Evolutionary conservation across 352 stramenopile species (phyloP), one percentile per base, ranked within the genome.

Genomic region (Phytopythium helicoides): DNA sequence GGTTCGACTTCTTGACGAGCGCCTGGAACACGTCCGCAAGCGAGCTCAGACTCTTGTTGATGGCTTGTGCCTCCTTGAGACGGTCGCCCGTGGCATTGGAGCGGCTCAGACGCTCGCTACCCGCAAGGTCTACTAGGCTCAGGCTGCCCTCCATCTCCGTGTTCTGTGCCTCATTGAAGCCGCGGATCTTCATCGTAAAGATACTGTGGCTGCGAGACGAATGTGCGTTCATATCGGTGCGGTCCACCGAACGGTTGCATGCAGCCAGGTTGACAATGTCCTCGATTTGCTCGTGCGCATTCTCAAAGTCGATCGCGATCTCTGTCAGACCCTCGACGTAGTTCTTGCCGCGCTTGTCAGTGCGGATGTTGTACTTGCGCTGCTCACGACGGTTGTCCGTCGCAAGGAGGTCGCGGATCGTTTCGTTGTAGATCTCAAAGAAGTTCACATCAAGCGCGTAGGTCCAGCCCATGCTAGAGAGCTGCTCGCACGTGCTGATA

Each of bases 391-490:
- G 57, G 22, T 28, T 66, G 14, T 86, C 71, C 31, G 73, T 81
- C 5, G 81, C 79, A 14, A 99, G 86, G 47, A 99, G 70, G 69
- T 99, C 97, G 26, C 94, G 92, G 31, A 99, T 94, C n/a, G 94
- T 95, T 63, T 99, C 98, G 74, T 99, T 99, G 84, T 99, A 99
- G 47, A 99, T 99, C 81, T 99, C 98, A 58, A 99, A 92, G 64
- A 99, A 99, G n/a, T 89, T 98, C 38, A 98, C 97, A 53, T 96
- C 86, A 9, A 99, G 79, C 26, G 80, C 88, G 69, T 99, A 99
- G 25, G 86, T 75, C 98, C 97, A 99, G 25, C 89, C 92, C 69
- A 96, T 87, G 5, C 63, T 68, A 26, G 71, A 71, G 39, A 94
- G 44, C 25, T 87, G 71, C 33, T 80, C 54, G 54, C 81, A 96